These are phyloP conservation scores for Dimocarpus longan DNA, from an alignment of 345 rosid species.

Conservation along the genomic window DNA sequence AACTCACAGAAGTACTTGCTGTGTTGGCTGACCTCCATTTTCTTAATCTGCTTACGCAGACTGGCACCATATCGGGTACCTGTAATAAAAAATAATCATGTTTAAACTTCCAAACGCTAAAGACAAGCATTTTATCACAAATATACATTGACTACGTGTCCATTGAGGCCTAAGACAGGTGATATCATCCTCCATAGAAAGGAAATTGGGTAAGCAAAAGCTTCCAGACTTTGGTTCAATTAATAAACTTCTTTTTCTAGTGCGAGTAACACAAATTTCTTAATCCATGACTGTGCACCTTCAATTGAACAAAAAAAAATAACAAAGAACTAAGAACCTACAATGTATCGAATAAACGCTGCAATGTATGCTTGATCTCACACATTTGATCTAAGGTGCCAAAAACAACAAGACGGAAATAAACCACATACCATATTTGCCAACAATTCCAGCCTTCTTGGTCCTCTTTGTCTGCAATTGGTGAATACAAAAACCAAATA, in stretches of 20 bases:
- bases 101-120: neutral
- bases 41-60: slow-evolving; percentile 80
- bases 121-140: neutral
- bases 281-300: neutral
- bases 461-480: slow-evolving; percentile 65
- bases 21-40: slow-evolving; percentile 82
- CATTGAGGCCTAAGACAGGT: too few species aligned
- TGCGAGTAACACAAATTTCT: neutral
- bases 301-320: neutral
- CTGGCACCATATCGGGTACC: slow-evolving; percentile 89
- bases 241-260: neutral
- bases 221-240: neutral
- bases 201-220: neutral
- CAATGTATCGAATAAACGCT: neutral
- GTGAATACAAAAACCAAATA: neutral
- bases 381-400: neutral
- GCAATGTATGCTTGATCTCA: neutral
- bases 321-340: neutral
- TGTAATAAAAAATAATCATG: slow-evolving; percentile 12
- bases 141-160: neutral
- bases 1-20: slow-evolving; percentile 84
- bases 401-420: neutral
- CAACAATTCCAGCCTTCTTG: slow-evolving; percentile 81
- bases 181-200: neutral
- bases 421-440: slow-evolving; percentile 56